These are phyloP conservation scores for Boletus austroedulis DNA, from an alignment of 1,284 basidiomycete species.

Conservation along the genomic window DNA sequence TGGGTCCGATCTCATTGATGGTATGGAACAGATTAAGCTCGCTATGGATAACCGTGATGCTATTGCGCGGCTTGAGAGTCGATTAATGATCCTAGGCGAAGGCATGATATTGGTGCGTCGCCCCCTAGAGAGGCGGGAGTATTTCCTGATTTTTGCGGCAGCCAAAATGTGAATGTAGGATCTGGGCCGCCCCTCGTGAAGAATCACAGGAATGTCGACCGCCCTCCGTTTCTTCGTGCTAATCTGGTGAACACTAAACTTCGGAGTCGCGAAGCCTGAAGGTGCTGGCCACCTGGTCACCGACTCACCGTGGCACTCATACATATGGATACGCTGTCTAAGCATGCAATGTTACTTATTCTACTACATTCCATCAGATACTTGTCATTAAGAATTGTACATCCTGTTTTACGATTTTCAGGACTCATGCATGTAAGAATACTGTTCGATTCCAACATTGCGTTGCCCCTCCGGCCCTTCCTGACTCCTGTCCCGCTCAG, in stretches of 20 bases:
- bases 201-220: neutral
- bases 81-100: neutral
- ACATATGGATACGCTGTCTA: neutral
- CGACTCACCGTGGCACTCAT: neutral
- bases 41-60: constrained; percentile 8
- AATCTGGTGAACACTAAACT: neutral
- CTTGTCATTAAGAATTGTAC: neutral
- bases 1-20: neutral
- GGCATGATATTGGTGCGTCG: constrained; percentile 1
- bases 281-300: no score
- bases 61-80: constrained; percentile 14
- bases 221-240: neutral
- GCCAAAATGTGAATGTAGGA: constrained; percentile 15
- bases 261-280: neutral
- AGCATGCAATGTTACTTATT: neutral
- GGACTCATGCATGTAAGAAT: neutral
- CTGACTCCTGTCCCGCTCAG: neutral
- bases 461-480: neutral
- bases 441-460: neutral
- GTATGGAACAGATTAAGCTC: neutral
- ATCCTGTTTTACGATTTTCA: neutral
- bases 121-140: neutral
- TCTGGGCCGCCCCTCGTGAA: neutral
- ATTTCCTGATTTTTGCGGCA: constrained; percentile 2
- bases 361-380: neutral